Evolutionary conservation across 148 eudicot genomes (phyloP).

Genomic region (Silene uniflora): DNA sequence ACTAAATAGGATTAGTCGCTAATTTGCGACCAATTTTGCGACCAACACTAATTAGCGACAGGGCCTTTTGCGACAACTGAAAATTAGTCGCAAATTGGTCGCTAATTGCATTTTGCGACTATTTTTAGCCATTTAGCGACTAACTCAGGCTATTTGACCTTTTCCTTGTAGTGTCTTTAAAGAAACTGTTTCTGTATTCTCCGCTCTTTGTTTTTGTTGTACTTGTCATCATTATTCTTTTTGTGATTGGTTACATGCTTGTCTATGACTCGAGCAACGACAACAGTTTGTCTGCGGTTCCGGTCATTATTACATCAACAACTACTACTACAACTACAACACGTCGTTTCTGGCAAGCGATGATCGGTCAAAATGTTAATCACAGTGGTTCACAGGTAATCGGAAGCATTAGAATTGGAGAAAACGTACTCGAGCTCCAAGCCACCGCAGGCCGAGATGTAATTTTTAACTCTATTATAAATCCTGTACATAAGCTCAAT

Average conservation of each 20-base stretch:
- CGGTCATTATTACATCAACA: too few relatives aligned
- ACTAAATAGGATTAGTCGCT: too few relatives aligned
- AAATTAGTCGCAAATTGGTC: too few relatives aligned
- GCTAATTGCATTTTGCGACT: too few relatives aligned
- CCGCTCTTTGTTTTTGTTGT: not conserved
- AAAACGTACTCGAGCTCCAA: not conserved
- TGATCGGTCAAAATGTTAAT: constrained; percentile 4
- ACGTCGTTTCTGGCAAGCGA: constrained; percentile 4
- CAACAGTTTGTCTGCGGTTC: not conserved
- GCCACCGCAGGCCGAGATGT: not conserved
- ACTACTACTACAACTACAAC: not conserved
- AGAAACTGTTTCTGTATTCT: not conserved
- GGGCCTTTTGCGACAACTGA: too few relatives aligned
- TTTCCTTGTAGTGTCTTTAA: not conserved
- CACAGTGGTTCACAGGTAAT: not conserved
- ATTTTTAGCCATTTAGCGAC: too few relatives aligned
- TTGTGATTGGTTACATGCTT: not conserved
- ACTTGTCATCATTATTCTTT: not conserved
- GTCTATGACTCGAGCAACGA: not conserved
- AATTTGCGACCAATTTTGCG: too few relatives aligned
- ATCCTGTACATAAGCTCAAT: too few relatives aligned
- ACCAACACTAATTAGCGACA: too few relatives aligned
- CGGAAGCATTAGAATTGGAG: not conserved
- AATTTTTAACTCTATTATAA: not conserved
- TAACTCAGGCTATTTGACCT: too few relatives aligned